A percentile compares a stretch with the other conserved stretches of the same genome.
Conservation (phyloP, 1,139 yeast genomes). For the Trichomonascaceae sp. region DNA sequence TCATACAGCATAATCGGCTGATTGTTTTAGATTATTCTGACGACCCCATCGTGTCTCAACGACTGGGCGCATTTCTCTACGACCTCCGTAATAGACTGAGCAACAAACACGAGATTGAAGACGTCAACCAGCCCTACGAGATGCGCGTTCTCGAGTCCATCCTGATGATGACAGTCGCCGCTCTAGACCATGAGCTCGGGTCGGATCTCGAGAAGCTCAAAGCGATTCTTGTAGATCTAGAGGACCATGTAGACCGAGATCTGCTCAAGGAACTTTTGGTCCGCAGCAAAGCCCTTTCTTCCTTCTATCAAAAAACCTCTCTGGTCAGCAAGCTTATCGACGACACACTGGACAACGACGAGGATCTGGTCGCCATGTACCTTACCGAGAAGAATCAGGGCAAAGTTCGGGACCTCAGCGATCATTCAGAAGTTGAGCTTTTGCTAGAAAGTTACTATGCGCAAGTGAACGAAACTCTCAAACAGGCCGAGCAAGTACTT, state of each 20-base stretch:
- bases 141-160: conserved; percentile 81
- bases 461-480: conserved; percentile 90
- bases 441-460: conserved; percentile 79
- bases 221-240: conserved; percentile 59
- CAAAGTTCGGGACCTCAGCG: conserved; percentile 11
- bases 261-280: conserved; percentile 64
- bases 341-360: conserved; percentile 77
- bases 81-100: conserved; percentile 63
- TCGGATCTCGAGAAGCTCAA: conserved; percentile 56
- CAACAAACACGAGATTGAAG: conserved; percentile 1
- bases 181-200: conserved; percentile 69
- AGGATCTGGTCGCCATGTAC: conserved; percentile 76
- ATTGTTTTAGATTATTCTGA: conserved; percentile 63
- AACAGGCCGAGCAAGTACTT: conserved; percentile 71
- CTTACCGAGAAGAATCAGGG: conserved; percentile 34
- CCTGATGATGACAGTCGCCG: conserved; percentile 67
- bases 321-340: conserved; percentile 75
- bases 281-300: conserved; percentile 59
- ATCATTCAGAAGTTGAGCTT: conserved; percentile 63
- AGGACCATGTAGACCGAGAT: conserved; percentile 69
- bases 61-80: conserved; percentile 64
- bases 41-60: conserved; percentile 34
- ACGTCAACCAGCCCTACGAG: conserved; percentile 39
- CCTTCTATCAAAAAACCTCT: conserved; percentile 67
- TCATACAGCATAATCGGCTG: conserved; percentile 63